Base-by-base conservation (phyloP, 2,329 filamentous ascomycete genomes). In the Fonsecaea nubica region DNA sequence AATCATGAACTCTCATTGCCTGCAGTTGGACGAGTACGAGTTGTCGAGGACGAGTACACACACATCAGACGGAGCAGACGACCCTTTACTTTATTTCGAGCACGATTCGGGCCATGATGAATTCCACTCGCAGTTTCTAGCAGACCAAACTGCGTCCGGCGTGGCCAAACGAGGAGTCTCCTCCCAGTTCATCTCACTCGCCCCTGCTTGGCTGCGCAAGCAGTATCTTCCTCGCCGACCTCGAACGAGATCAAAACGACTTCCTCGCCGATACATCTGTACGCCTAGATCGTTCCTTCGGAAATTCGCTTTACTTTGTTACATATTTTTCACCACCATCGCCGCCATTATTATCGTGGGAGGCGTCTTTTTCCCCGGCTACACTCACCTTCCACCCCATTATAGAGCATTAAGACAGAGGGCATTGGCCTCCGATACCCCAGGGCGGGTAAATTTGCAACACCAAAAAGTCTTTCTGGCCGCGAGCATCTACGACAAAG, bases 381-480 rank as follows among this genome's bases (percentile, higher is more conserved):
- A 88, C 74, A 86, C 85, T 2, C 76, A 80, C 64, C 80, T 79
- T 15, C 86, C 86, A 5, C 69, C 79, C 8, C 85, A 86, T 73
- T 88, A 88, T 71, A 65, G 77, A 48, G 76, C 72, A 4, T 75
- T 82, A 15, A 75, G 75, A 60, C 66, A 74, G 35, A 70, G 72
- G 8, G 74, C 76, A 3, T 62, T 73, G 30, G 72, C 72, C 33
- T 80, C 77, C 25, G 70, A 74, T 25, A 62, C 70, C 5, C 68
- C 76, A 4, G 81, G 81, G 3, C 74, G 83, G 55, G 85, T 80
- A 7, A 88, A 88, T 69, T 73, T 80, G 1, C 77, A 80, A 62
- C 81, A 86, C 58, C 88, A 92, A 75, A 90, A 87, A 72, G 80
- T 92, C n/a, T 92, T 90, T 74, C 90, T 93, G 59, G 88, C 88